Evolutionary conservation across 1,139 yeast genomes (phyloP), one percentile per base, ranked within the genome.

Genomic region (Suzukiozyma palmioleophila): DNA sequence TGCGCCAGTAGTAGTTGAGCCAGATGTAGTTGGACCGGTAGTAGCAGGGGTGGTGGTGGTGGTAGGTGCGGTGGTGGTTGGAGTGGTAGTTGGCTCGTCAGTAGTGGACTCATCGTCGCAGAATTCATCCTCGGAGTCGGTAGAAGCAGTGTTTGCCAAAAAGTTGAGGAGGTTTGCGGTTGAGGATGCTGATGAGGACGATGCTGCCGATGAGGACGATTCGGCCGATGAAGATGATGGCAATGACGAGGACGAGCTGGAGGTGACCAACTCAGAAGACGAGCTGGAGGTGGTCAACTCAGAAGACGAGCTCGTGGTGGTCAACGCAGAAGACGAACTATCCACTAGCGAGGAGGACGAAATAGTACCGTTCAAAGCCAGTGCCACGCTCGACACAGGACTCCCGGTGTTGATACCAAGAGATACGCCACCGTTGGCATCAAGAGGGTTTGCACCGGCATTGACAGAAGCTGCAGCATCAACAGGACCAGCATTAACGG

Each of bases 401-500:
- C n/a, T n/a, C 9, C 43, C 36, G 9, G 42, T 22, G 14, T 39
- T 38, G 3, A 31, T 45, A 11, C 39, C 31, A n/a, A 34, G 34
- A 22, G 37, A 31, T 22, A 32, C 25, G 32, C 37, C 28, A 39
- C 25, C 11, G 43, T 41, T 30, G 43, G 33, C 5, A n/a, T n/a
- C n/a, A n/a, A n/a, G n/a, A n/a, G n/a, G n/a, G n/a, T n/a, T n/a
- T n/a, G n/a, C n/a, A n/a, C 41, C 43, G 7, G 43, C 14, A 12
- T 27, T 14, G 14, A 26, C 22, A 15, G 37, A 15, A 12, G 43
- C 25, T 12, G 47, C 16, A 15, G 43, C 33, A 26, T 37, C 32
- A n/a, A 43, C 37, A 31, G 43, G 40, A 11, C 39, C 33, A 21
- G 38, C 41, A 5, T 41, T 39, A 11, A 48, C 35, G 15, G 43